A percentile compares a stretch with the other conserved stretches of the same genome.
Evolutionary conservation across 1,284 basidiomycete species (phyloP).

Genomic region (Mycena sp.): DNA sequence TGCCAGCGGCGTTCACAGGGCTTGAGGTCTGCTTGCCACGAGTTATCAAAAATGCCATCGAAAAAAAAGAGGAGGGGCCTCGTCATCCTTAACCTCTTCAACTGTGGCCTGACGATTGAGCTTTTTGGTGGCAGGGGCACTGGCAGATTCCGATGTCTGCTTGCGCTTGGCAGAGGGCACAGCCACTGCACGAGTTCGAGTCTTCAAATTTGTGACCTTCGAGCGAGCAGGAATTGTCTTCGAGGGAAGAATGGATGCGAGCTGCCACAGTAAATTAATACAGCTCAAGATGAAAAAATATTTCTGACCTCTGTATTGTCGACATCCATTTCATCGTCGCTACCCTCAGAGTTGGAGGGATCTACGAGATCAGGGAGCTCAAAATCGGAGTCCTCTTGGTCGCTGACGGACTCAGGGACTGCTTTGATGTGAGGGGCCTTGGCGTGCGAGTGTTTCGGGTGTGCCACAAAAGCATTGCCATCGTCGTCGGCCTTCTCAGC

Average conservation of each 20-base stretch:
- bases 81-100: neutral
- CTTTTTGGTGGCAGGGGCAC: neutral
- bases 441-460: neutral
- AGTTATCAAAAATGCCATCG: too few species aligned
- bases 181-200: neutral
- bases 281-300: neutral
- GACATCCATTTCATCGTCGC: neutral
- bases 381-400: slow-evolving; percentile 1
- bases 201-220: slow-evolving; percentile 2
- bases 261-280: neutral
- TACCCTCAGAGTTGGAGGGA: slow-evolving; percentile 1
- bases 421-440: neutral
- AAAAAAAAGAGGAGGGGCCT: neutral
- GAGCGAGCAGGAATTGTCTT: neutral
- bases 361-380: neutral
- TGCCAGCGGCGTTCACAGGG: too few species aligned
- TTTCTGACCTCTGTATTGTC: slow-evolving; percentile 1
- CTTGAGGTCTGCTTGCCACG: too few species aligned
- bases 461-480: neutral
- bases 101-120: neutral
- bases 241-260: neutral
- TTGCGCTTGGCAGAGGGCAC: neutral
- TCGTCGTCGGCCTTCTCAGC: neutral
- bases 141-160: neutral
- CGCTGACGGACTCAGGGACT: neutral